A percentile compares a stretch with the other conserved stretches of the same genome.
These are phyloP conservation scores for Tolypocladium pustulatum DNA, from an alignment of 2,329 filamentous ascomycete genomes.

Conservation along the genomic window DNA sequence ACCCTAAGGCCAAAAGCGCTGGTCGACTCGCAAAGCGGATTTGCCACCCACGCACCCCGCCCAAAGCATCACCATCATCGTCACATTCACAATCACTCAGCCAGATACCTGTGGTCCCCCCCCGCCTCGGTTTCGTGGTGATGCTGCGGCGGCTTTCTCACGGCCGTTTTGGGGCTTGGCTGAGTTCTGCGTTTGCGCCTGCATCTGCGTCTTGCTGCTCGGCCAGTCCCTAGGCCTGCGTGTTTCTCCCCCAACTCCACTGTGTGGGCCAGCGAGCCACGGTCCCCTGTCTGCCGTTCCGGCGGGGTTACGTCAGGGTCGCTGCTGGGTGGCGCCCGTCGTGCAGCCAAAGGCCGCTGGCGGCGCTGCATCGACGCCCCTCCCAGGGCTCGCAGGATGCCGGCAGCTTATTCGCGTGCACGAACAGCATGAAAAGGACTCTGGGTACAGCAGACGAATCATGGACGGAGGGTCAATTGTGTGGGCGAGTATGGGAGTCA, in stretches of 20 bases:
- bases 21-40: background rate
- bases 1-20: too few species aligned
- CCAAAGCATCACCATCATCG: background rate
- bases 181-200: conserved; percentile 5
- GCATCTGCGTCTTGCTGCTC: background rate
- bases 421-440: background rate
- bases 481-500: background rate
- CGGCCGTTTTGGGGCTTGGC: background rate
- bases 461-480: background rate
- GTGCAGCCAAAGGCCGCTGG: background rate
- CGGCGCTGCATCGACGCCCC: background rate
- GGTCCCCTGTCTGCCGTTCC: conserved; percentile 1
- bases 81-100: background rate
- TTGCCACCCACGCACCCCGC: background rate
- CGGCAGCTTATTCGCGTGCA: background rate
- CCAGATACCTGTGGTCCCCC: background rate
- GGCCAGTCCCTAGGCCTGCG: background rate
- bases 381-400: background rate
- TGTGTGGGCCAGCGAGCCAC: background rate
- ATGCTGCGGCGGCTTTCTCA: background rate
- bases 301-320: conserved; percentile 6
- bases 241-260: conserved; percentile 1
- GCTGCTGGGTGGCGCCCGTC: background rate
- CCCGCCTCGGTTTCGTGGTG: background rate
- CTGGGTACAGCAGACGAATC: background rate